Evolutionary conservation across 176 grass and related monocot species (phyloP).

Genomic region (Calamus simplicifolius): DNA sequence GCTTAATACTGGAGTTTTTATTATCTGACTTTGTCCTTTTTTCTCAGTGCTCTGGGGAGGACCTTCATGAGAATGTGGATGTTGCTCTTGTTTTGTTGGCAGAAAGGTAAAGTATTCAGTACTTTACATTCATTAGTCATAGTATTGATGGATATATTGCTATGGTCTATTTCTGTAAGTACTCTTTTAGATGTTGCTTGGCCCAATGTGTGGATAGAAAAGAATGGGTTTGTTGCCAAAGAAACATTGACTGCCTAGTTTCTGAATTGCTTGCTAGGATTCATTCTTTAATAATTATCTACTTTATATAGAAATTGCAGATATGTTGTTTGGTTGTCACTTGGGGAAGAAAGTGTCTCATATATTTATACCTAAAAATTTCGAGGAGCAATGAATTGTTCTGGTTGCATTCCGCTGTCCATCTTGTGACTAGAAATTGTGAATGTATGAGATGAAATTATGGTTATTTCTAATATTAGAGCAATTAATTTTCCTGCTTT

Average conservation of each 20-base stretch:
- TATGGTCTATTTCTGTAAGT: neutral
- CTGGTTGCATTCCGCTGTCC: no score
- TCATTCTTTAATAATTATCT: no score
- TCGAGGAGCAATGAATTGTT: no score
- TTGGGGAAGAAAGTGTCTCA: no score
- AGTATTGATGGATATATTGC: neutral
- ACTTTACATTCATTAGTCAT: slow-evolving; percentile 2
- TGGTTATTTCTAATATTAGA: neutral
- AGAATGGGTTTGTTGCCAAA: no score
- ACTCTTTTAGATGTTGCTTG: neutral
- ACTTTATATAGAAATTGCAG: no score
- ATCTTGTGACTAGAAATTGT: no score
- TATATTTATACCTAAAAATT: no score
- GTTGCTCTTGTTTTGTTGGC: slow-evolving; percentile 71
- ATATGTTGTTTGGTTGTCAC: no score
- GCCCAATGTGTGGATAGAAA: no score
- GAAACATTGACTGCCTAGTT: no score
- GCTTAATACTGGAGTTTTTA: neutral
- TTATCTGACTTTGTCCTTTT: slow-evolving; percentile 12
- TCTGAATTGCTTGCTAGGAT: no score
- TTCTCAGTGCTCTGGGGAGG: slow-evolving; percentile 55
- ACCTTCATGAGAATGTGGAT: slow-evolving; percentile 39
- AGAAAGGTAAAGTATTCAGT: slow-evolving; percentile 41
- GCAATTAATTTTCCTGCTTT: neutral
- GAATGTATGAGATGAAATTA: neutral